These are phyloP conservation scores for Colletotrichum trifolii DNA, from an alignment of 2,329 filamentous ascomycete species.

Conservation along the genomic window DNA sequence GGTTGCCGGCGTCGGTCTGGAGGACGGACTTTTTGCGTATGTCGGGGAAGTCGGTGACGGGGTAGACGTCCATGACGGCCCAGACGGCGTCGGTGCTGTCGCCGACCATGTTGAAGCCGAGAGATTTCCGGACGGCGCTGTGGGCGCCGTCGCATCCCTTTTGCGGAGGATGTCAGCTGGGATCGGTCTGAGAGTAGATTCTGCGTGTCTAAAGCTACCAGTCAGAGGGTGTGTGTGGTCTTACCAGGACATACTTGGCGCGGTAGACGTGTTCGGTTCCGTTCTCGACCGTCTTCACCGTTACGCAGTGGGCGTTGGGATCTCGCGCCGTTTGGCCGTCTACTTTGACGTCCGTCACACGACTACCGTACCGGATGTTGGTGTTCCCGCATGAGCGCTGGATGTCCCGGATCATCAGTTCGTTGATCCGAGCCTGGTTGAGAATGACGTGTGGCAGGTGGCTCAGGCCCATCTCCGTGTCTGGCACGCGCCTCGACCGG, in stretches of 20 bases:
- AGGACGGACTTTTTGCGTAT: constrained; percentile 68
- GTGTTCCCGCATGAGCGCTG: constrained; percentile 49
- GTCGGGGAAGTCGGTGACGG: constrained; percentile 69
- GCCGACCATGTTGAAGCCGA: constrained; percentile 68
- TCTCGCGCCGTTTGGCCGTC: constrained; percentile 53
- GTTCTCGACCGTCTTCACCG: constrained; percentile 49
- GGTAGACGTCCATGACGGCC: constrained; percentile 68
- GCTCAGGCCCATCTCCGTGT: constrained; percentile 63
- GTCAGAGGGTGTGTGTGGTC: neutral
- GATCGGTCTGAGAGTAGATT: too few relatives aligned
- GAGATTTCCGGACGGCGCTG: constrained; percentile 59
- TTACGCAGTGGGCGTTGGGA: constrained; percentile 53
- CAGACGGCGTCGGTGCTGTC: constrained; percentile 67
- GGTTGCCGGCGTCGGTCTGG: constrained; percentile 55
- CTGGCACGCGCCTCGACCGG: constrained; percentile 60
- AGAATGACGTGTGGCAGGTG: constrained; percentile 67
- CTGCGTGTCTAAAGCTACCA: too few relatives aligned
- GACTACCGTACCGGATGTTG: constrained; percentile 65
- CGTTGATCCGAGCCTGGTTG: constrained; percentile 66
- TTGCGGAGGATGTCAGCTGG: neutral
- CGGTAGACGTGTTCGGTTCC: constrained; percentile 45
- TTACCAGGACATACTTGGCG: constrained; percentile 26
- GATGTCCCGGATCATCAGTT: constrained; percentile 61
- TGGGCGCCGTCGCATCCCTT: constrained; percentile 60
- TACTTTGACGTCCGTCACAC: constrained; percentile 60